Conservation (phyloP, 2,329 filamentous ascomycete species). For the Lasiodiplodia citricola region DNA sequence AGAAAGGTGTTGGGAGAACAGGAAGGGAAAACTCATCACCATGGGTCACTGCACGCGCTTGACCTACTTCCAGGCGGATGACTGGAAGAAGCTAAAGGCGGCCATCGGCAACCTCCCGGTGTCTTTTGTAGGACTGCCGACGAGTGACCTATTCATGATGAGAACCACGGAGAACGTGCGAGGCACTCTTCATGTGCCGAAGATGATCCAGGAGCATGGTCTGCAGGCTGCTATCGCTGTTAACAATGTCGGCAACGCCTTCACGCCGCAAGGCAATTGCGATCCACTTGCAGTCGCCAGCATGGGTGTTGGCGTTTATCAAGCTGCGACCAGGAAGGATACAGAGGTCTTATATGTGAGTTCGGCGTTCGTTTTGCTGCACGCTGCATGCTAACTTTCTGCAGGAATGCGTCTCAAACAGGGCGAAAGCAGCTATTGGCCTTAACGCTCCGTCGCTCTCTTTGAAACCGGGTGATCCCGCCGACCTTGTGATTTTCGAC, state of each 20-base stretch:
- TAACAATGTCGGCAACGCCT: conserved; percentile 77
- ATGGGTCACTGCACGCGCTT: conserved; percentile 73
- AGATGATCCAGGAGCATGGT: conserved; percentile 63
- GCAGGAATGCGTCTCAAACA: conserved; percentile 56
- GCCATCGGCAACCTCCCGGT: conserved; percentile 63
- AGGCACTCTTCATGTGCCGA: conserved; percentile 66
- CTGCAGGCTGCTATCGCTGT: conserved; percentile 67
- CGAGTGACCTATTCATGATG: conserved; percentile 77
- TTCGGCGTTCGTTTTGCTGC: conserved; percentile 13
- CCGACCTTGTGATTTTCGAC: conserved; percentile 52
- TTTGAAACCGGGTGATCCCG: conserved; percentile 43
- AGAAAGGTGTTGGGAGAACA: conserved; percentile 55
- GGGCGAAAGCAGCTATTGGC: conserved; percentile 51
- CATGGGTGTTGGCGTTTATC: conserved; percentile 69
- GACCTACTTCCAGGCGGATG: conserved; percentile 57
- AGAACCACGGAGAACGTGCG: conserved; percentile 53
- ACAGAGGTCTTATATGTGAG: conserved; percentile 63
- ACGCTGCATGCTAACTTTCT: conserved; percentile 30
- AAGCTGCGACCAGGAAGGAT: conserved; percentile 66
- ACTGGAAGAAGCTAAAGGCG: conserved; percentile 57
- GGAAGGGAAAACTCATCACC: conserved; percentile 40
- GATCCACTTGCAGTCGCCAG: conserved; percentile 69
- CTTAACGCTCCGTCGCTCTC: conserved; percentile 35
- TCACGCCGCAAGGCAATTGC: conserved; percentile 71
- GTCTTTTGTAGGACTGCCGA: conserved; percentile 71